Evolutionary conservation across 1,284 basidiomycete species (phyloP).

Genomic region (Tilletiopsis washingtonensis): DNA sequence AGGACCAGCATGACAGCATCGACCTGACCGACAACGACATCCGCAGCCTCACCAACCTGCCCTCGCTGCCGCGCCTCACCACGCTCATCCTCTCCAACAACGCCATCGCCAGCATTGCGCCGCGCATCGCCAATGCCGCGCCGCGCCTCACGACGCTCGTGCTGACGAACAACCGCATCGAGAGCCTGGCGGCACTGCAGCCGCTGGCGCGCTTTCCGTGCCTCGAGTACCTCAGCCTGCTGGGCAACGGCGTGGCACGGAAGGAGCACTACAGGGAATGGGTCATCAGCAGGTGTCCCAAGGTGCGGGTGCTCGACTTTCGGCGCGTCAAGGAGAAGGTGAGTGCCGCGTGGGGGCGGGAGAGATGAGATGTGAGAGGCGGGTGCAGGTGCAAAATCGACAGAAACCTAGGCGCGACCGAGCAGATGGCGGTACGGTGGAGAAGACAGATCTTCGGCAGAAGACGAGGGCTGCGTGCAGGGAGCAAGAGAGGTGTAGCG

Average conservation of each 20-base stretch:
- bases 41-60: slow-evolving; percentile 74
- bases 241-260: slow-evolving; percentile 84
- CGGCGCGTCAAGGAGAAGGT: slow-evolving; percentile 92
- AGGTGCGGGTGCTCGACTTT: slow-evolving; percentile 88
- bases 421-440: background rate
- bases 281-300: slow-evolving; percentile 54
- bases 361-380: background rate
- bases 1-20: slow-evolving; percentile 88
- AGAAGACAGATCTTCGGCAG: slow-evolving; percentile 50
- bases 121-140: slow-evolving; percentile 69
- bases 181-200: slow-evolving; percentile 70
- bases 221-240: slow-evolving; percentile 71
- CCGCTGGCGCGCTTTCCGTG: slow-evolving; percentile 70
- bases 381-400: no score
- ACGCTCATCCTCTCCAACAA: slow-evolving; percentile 81
- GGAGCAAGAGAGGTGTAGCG: no score
- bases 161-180: slow-evolving; percentile 51
- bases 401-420: slow-evolving; percentile 2
- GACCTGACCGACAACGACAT: slow-evolving; percentile 96
- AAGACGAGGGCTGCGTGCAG: no score
- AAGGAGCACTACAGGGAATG: slow-evolving; percentile 96
- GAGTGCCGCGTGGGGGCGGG: slow-evolving; percentile 45
- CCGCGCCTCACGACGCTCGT: slow-evolving; percentile 69
- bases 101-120: slow-evolving; percentile 70
- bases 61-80: slow-evolving; percentile 67